These are phyloP conservation scores for Kwoniella newhampshirensis DNA, from an alignment of 768 basidiomycete species.

Conservation along the genomic window DNA sequence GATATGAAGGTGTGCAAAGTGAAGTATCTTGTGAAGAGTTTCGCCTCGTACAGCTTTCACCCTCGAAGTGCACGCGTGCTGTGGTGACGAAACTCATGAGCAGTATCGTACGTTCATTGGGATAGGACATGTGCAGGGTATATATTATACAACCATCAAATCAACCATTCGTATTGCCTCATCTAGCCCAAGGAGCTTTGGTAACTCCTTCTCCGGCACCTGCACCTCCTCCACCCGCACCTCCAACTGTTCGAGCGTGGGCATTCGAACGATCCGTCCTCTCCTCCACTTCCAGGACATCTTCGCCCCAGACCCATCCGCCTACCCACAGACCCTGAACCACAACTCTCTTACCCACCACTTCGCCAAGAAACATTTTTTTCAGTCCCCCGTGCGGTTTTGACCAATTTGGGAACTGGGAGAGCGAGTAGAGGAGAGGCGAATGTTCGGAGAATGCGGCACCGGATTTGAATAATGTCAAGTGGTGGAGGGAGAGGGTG, in stretches of 20 bases:
- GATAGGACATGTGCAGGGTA: no score
- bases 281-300: constrained; percentile 12
- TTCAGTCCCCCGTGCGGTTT: constrained; percentile 87
- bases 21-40: no score
- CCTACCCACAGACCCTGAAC: constrained; percentile 73
- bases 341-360: constrained; percentile 89
- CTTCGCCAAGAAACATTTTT: constrained; percentile 98
- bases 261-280: background rate
- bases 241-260: background rate
- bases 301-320: constrained; percentile 40
- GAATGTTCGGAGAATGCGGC: constrained; percentile 46
- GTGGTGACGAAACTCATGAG: no score
- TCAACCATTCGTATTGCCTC: background rate
- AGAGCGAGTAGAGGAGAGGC: constrained; percentile 82
- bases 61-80: no score
- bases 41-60: no score
- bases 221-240: background rate
- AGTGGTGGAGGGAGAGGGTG: constrained; percentile 33
- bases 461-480: constrained; percentile 34
- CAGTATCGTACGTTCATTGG: no score
- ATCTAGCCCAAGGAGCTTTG: constrained; percentile 29
- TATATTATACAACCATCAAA: background rate
- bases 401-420: constrained; percentile 78
- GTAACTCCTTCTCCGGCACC: constrained; percentile 11
- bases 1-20: no score